Evolutionary conservation across 805 yeast genomes (phyloP), one percentile per base, ranked within the genome.

Genomic region (Suhomyces canberraensis): DNA sequence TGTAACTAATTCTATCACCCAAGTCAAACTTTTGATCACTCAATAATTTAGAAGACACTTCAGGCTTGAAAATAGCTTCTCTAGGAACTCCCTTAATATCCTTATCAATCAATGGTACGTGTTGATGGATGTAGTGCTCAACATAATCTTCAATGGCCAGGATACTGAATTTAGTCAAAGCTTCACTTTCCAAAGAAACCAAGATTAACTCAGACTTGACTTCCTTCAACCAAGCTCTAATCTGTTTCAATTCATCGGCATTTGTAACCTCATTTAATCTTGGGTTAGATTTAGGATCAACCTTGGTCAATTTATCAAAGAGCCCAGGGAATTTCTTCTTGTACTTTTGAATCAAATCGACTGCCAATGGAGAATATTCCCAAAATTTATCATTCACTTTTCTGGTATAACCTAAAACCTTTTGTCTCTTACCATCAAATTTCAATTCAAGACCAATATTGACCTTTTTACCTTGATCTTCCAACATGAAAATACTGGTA

Each of bases 1-100:
- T 84, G 47, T 86, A 89, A 16, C 85, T 75, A 20, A 93, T 87
- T 42, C 98, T 76, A 54, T 93, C 97, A 50, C 98, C 98, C 16
- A 93, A 69, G 19, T 75, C 73, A 56, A 93, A 93, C 31, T 71
- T 64, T 65, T 93, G 99, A 27, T 73, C 71, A 38, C 83, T 76
- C 47, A 93, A 71, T 45, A 79, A 69, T 51, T 83, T 81, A 53
- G 76, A 76, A 0, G 96, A 86, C 26, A 73, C 78, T 20, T 75
- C 61, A 6, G 96, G 91, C 48, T 84, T 79, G 41, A 93, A 66
- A 19, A 93, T 73, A 0, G 97, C 96, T 27, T 76, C 79, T 39
- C 82, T 75, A 34, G 97, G 97, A 46, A 90, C 93, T 36, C 88
- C 86, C 46, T 78, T 81, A 46, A 88, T 71, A 25, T 79, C 81